Conservation (phyloP, 225 moss, liverwort and hornwort genomes). For the Rhytidiadelphus loreus region DNA sequence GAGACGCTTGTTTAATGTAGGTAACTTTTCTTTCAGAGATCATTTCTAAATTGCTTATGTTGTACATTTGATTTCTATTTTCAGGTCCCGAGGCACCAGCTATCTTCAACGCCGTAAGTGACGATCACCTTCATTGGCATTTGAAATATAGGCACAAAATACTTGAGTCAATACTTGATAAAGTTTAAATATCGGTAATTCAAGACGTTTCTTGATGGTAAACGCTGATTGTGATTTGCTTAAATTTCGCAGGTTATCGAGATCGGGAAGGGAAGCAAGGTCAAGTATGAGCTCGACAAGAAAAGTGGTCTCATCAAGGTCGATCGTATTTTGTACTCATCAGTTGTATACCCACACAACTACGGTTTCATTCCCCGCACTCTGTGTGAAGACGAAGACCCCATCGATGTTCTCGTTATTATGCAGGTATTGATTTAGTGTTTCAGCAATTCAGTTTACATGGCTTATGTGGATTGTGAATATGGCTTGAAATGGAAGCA, state of each 20-base stretch:
- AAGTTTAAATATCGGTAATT: not conserved
- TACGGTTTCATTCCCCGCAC: conserved; percentile 95
- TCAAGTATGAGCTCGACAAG: conserved; percentile 95
- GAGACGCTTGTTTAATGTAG: not conserved
- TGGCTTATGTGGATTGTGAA: not conserved
- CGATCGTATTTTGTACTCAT: conserved; percentile 86
- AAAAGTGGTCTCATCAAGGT: conserved; percentile 95
- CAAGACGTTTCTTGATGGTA: not conserved
- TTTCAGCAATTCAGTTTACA: not conserved
- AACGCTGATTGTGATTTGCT: not conserved
- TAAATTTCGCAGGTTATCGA: conserved; percentile 64
- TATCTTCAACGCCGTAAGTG: conserved; percentile 67
- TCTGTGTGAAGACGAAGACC: conserved; percentile 85
- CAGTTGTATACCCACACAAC: conserved; percentile 95
- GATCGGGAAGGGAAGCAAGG: conserved; percentile 87
- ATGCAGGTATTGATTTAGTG: conserved; percentile 53
- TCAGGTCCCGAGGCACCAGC: conserved; percentile 80
- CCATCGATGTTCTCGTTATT: conserved; percentile 81
- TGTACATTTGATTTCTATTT: not conserved
- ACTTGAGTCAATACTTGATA: not conserved
- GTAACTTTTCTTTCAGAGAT: not conserved
- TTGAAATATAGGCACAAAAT: not conserved
- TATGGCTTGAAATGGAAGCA: not conserved
- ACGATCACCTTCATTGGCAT: not conserved
- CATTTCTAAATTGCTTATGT: not conserved